These are phyloP conservation scores for Lepidium aucheri DNA, from an alignment of 345 rosid species.

Conservation along the genomic window DNA sequence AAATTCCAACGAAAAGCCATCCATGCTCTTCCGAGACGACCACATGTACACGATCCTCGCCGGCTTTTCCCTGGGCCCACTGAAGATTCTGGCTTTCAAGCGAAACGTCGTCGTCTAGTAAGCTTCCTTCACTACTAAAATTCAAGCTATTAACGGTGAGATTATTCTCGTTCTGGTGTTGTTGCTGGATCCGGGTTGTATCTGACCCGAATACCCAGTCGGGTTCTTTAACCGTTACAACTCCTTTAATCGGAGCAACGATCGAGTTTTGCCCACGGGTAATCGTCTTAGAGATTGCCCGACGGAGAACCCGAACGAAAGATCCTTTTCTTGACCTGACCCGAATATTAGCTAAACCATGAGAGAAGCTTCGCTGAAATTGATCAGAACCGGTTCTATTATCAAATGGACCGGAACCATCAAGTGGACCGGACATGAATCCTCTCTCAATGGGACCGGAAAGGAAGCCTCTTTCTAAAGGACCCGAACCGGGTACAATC, in stretches of 20 bases:
- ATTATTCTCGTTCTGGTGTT: conserved; percentile 43
- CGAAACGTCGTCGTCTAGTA: conserved; percentile 55
- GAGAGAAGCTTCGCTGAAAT: conserved; percentile 78
- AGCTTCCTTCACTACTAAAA: conserved; percentile 61
- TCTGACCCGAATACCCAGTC: conserved; percentile 63
- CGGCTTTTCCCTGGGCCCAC: conserved; percentile 99
- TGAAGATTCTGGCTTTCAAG: conserved; percentile 74
- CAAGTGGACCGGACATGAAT: conserved; percentile 87
- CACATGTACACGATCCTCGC: conserved; percentile 98
- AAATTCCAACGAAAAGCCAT: conserved; percentile 95
- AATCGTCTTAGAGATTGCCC: conserved; percentile 66
- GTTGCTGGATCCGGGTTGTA: conserved; percentile 30
- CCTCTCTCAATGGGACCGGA: conserved; percentile 93
- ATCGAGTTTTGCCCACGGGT: conserved; percentile 68
- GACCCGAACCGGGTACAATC: conserved; percentile 63
- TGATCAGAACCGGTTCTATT: conserved; percentile 45
- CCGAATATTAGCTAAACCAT: conserved; percentile 37
- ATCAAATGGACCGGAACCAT: conserved; percentile 62
- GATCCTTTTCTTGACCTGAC: conserved; percentile 48
- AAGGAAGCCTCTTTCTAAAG: conserved; percentile 65
- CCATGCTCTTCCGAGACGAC: conserved; percentile 93
- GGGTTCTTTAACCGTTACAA: conserved; percentile 44
- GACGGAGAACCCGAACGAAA: conserved; percentile 52
- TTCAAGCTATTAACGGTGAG: conserved; percentile 47
- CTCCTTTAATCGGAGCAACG: conserved; percentile 64